Base-by-base conservation (phyloP, 2,329 filamentous ascomycete species). In the Hymenoscyphus albidus region DNA sequence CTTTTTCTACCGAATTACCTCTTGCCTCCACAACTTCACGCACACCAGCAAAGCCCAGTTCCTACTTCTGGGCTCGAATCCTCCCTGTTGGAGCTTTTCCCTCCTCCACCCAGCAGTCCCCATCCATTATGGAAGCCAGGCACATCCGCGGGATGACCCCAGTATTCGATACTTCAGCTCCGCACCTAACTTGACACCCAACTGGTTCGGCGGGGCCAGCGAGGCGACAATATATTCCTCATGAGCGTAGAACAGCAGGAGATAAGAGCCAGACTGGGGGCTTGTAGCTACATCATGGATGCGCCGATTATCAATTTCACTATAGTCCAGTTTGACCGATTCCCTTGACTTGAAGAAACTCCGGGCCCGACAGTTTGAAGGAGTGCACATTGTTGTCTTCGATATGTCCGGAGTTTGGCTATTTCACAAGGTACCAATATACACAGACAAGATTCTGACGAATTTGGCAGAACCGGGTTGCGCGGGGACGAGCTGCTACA, bases 391-490 rank as follows among this genome's bases (percentile, higher is more conserved):
- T 65, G 38, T 65, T 58, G 63, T 68, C 68, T 3, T 70, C 68
- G 69, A 64, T 62, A 10, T 70, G 69, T 58, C 56, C 60, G 1
- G 68, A 70, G 55, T 63, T 67, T 27, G 65, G 63, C 10, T 42
- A 65, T 14, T 63, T 63, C 59, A 66, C 68, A 1, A 68, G 62
- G 61, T 70, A 68, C 59, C 58, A 64, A 56, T 70, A 69, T 65
- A 58, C 69, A 67, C 57, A 58, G 56, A 31, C 57, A 68, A 38
- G 61, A 70, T 40, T 68, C 68, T 44, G 68, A 70, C 61, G 56
- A 68, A 58, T 68, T 66, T 62, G 69, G 68, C 13, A 67, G 62
- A 61, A 69, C 66, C 9, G 68, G 68, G 14, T 68, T 57, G 18
- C 64, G 68, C 56, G 58, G 62, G 38, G 66, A 68, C 54, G 61